These are phyloP conservation scores for Cucumis sativus DNA, from an alignment of 306 rosid species.

Conservation along the genomic window DNA sequence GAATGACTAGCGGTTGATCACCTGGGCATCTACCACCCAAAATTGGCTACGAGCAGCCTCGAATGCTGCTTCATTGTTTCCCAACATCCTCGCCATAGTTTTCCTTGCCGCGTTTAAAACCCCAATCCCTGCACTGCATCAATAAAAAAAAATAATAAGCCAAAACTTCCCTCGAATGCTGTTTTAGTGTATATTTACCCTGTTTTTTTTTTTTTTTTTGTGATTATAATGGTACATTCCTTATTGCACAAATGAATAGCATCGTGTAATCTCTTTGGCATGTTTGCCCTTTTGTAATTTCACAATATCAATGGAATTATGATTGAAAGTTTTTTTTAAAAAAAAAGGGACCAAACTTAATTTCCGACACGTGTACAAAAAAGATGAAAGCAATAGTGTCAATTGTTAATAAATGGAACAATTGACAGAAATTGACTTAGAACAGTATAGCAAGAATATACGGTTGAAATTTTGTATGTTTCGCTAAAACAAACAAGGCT, in stretches of 20 bases:
- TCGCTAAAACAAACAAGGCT: not conserved
- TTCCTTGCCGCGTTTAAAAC: slow-evolving; percentile 82
- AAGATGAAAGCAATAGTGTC: not conserved
- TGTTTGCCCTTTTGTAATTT: too few relatives aligned
- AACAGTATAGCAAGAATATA: not conserved
- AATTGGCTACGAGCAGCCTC: slow-evolving; percentile 84
- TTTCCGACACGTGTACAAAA: not conserved
- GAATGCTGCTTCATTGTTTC: slow-evolving; percentile 77
- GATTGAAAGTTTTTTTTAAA: too few relatives aligned
- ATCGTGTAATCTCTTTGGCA: too few relatives aligned
- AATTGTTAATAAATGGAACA: not conserved
- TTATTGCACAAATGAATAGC: too few relatives aligned
- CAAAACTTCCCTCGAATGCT: not conserved
- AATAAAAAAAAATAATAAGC: slow-evolving; percentile 18
- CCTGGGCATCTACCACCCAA: slow-evolving; percentile 97
- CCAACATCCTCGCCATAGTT: slow-evolving; percentile 99
- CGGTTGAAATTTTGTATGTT: not conserved
- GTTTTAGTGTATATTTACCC: too few relatives aligned
- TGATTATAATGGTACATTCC: too few relatives aligned
- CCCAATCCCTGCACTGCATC: slow-evolving; percentile 95
- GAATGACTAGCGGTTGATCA: slow-evolving; percentile 18
- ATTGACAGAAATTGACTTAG: not conserved
- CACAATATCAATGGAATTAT: too few relatives aligned
- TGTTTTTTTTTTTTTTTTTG: too few relatives aligned
- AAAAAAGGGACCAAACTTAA: too few relatives aligned